Base-by-base conservation (phyloP, 192 early-diverging fungal species). In the Backusella circina region DNA sequence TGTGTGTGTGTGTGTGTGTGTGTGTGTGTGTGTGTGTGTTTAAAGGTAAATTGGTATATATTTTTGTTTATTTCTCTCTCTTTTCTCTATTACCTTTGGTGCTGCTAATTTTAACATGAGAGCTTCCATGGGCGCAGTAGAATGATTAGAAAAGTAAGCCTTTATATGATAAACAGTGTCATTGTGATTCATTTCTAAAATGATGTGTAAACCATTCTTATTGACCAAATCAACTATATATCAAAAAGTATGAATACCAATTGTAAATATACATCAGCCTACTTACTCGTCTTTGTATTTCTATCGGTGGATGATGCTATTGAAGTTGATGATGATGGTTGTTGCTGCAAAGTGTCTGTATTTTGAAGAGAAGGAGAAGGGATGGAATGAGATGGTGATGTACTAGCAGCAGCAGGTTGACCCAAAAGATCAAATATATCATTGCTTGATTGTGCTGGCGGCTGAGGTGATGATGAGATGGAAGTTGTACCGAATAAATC, bases 181-280 rank as follows among this genome's bases (percentile, higher is more conserved):
- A 1, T 68, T 73, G 5, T 79, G 74, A 13, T 76, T 71, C 5
- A 77, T 77, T 9, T 82, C 76, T 7, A 85, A 74, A 4, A 73
- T 79, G 32, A 88, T 88, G 21, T 73, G 79, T 13, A 88, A 57
- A 15, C 86, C 86, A 72, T 86, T 86, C 72, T 83, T 88, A 35
- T 81, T 82, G 3, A 86, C 30, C 15, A 86, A 67, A 6, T 68
- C 64, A 12, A 81, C 81, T 84, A 73, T 28, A 47, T n/a, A 8
- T 21, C 37, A 26, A 16, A 3, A n/a, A 13, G 37, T 6, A 41
- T 36, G 3, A 61, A 28, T 61, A 26, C 23, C 54, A 1, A 61
- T 2, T 8, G n/a, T n/a, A 16, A 5, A 7, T 4, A 67, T 15
- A 67, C 33, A 67, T 2, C 3, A 32, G 15, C 70, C n/a, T 54